phyloP scores from a whole-genome alignment of 1,284 basidiomycete genomes.

The Vanrija sp. region DNA sequence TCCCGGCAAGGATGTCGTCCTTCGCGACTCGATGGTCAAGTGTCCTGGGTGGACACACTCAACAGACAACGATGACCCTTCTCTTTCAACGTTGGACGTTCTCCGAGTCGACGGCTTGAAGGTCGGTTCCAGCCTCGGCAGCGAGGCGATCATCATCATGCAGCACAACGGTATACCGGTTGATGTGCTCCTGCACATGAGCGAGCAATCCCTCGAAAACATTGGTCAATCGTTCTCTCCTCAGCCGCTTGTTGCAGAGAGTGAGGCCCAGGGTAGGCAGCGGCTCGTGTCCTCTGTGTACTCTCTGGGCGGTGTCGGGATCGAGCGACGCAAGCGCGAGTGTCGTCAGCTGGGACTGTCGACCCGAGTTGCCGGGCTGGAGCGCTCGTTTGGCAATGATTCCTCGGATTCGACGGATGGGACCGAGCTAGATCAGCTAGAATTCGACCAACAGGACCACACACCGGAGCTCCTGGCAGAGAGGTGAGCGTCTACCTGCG shows the following conservation, averaged over 20 bases:
- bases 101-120: constrained; percentile 24
- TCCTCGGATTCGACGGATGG: neutral
- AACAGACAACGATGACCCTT: constrained; percentile 16
- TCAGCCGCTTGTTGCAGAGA: constrained; percentile 15
- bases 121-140: constrained; percentile 21
- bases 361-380: constrained; percentile 24
- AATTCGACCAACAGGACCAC: neutral
- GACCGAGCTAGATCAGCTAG: constrained; percentile 1
- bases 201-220: constrained; percentile 18
- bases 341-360: constrained; percentile 16
- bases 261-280: constrained; percentile 11
- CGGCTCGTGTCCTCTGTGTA: constrained; percentile 22
- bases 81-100: constrained; percentile 29
- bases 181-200: constrained; percentile 19
- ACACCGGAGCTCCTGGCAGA: constrained; percentile 21
- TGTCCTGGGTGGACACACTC: constrained; percentile 9
- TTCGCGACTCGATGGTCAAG: constrained; percentile 41
- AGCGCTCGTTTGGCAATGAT: neutral
- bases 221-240: constrained; percentile 19
- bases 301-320: constrained; percentile 28
- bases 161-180: constrained; percentile 28
- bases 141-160: constrained; percentile 33
- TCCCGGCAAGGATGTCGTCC: constrained; percentile 26
- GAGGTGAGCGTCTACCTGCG: constrained; percentile 15
- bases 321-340: constrained; percentile 24